phyloP scores from a whole-genome alignment of 139 green algal species.

The Yamagishiella unicocca region DNA sequence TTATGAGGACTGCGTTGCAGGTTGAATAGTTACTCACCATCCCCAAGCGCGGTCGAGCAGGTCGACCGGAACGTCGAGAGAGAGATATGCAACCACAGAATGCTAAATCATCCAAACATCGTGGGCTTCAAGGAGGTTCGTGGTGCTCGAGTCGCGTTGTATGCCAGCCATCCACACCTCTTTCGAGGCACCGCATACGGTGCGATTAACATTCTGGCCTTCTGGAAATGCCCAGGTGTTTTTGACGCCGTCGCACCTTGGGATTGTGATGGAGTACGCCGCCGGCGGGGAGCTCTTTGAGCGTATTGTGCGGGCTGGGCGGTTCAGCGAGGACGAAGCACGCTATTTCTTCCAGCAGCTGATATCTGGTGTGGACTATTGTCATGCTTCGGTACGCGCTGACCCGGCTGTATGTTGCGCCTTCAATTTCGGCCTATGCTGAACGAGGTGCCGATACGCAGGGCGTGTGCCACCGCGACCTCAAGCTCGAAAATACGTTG shows the following conservation, averaged over 20 bases:
- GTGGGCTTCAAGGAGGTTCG: constrained; percentile 93
- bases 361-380: constrained; percentile 95
- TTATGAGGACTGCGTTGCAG: not conserved
- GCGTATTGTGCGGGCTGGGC: constrained; percentile 91
- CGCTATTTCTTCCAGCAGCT: constrained; percentile 99
- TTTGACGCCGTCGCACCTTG: constrained; percentile 82
- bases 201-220: not conserved
- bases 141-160: too few relatives aligned
- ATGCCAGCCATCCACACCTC: too few relatives aligned
- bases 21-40: not conserved
- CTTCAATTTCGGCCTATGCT: not conserved
- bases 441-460: constrained; percentile 48
- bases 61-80: constrained; percentile 98
- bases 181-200: too few relatives aligned
- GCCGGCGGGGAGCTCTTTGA: constrained; percentile 97
- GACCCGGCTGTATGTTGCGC: too few relatives aligned
- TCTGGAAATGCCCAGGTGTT: constrained; percentile 74
- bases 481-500: constrained; percentile 99
- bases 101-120: constrained; percentile 97
- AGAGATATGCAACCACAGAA: constrained; percentile 98
- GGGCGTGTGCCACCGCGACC: constrained; percentile 96
- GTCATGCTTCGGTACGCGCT: constrained; percentile 88
- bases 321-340: constrained; percentile 97
- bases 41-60: constrained; percentile 69
- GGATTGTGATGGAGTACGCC: constrained; percentile 91